phyloP scores from a whole-genome alignment of 768 basidiomycete genomes.

The Galerina sulciceps region DNA sequence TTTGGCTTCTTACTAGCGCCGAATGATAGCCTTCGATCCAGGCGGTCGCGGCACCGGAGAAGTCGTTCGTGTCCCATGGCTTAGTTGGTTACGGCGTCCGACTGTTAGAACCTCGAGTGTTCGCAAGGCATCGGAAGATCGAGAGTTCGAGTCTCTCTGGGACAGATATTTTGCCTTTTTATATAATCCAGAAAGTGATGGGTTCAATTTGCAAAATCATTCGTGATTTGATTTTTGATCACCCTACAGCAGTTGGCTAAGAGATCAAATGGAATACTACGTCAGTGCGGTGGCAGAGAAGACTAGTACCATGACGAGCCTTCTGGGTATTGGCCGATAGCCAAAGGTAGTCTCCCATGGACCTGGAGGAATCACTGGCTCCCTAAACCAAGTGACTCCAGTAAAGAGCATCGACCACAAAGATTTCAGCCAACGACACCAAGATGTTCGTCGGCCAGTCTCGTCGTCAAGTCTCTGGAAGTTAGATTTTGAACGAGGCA shows the following conservation, averaged over 20 bases:
- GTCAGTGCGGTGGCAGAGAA: background rate
- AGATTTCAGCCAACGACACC: conserved; percentile 3
- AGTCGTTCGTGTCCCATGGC: conserved; percentile 23
- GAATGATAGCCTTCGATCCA: too few relatives aligned
- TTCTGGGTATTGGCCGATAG: conserved; percentile 15
- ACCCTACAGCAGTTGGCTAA: conserved; percentile 3
- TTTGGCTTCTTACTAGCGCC: background rate
- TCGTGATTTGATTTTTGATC: background rate
- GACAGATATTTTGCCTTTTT: conserved; percentile 15
- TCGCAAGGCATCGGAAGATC: conserved; percentile 25
- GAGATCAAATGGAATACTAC: background rate
- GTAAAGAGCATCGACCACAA: conserved; percentile 4
- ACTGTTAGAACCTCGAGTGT: conserved; percentile 20
- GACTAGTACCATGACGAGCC: background rate
- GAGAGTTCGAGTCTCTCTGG: conserved; percentile 30
- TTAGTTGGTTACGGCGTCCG: conserved; percentile 29
- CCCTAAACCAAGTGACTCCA: conserved; percentile 13
- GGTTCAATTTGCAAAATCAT: background rate
- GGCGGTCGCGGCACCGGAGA: background rate
- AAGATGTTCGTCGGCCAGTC: background rate
- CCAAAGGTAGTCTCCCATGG: conserved; percentile 21
- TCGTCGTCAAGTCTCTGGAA: background rate
- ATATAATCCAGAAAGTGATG: background rate
- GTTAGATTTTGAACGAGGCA: background rate
- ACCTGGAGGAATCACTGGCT: conserved; percentile 18